phyloP scores from a whole-genome alignment of 257 asterid genomes.

The Petunia axillaris region DNA sequence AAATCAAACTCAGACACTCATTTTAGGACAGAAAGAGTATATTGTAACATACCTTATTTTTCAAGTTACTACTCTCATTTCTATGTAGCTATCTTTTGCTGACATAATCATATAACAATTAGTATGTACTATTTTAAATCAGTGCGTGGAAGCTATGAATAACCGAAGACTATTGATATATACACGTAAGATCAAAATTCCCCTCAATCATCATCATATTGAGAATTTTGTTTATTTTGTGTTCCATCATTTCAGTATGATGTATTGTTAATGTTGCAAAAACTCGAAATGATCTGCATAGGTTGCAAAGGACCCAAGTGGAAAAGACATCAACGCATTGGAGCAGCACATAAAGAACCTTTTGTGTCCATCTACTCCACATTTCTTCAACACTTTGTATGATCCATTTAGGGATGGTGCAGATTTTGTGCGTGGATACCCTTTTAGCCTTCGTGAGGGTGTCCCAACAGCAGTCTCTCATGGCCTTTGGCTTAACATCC shows the following conservation, averaged over 20 bases:
- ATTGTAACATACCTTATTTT: no score
- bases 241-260: neutral
- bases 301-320: conserved; percentile 34
- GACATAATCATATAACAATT: no score
- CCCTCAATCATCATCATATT: neutral
- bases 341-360: conserved; percentile 32
- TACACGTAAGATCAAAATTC: neutral
- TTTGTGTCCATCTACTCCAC: conserved; percentile 29
- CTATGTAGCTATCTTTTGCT: no score
- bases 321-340: conserved; percentile 24
- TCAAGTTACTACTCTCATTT: no score
- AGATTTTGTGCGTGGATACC: conserved; percentile 33
- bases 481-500: conserved; percentile 35
- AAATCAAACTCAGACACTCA: no score
- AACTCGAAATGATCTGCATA: neutral
- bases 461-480: conserved; percentile 28
- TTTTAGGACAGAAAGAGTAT: no score
- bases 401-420: conserved; percentile 31
- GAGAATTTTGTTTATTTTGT: neutral
- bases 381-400: conserved; percentile 33
- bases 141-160: no score
- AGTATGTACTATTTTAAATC: no score
- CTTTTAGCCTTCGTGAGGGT: conserved; percentile 30
- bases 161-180: neutral
- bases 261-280: neutral